phyloP scores from a whole-genome alignment of 202 grass and related monocot genomes.

The Setaria italica region DNA sequence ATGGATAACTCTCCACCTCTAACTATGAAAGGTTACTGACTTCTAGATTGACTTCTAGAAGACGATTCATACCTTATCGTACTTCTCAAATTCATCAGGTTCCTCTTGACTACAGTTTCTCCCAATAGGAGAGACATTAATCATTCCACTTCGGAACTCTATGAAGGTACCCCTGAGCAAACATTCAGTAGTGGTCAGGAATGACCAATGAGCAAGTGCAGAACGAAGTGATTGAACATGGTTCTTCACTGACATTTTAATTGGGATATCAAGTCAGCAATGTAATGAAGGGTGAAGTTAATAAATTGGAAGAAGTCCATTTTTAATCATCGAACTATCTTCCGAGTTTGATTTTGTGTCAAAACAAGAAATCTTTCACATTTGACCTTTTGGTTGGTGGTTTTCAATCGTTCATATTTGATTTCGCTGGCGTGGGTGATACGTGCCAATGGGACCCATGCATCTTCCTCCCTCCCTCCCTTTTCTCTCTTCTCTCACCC shows the following conservation, averaged over 20 bases:
- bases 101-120: conserved; percentile 96
- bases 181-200: conserved; percentile 29
- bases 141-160: conserved; percentile 92
- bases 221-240: neutral
- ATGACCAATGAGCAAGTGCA: neutral
- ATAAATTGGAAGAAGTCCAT: too few species aligned
- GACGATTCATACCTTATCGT: conserved; percentile 73
- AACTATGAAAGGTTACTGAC: neutral
- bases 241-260: conserved; percentile 75
- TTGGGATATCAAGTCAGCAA: conserved; percentile 93
- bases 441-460: too few species aligned
- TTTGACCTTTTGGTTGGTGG: too few species aligned
- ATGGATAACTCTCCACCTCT: neutral
- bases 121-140: conserved; percentile 97
- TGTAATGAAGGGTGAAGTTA: conserved; percentile 98
- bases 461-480: too few species aligned
- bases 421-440: too few species aligned
- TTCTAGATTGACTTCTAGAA: conserved; percentile 21
- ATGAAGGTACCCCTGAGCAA: conserved; percentile 89
- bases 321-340: too few species aligned
- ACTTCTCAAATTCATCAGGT: conserved; percentile 91
- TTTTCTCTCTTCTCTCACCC: too few species aligned
- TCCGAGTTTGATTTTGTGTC: too few species aligned
- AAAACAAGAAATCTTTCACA: too few species aligned
- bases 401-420: too few species aligned